These are phyloP conservation scores for Blastobotrys robertii DNA, from an alignment of 805 yeast species.

Conservation along the genomic window DNA sequence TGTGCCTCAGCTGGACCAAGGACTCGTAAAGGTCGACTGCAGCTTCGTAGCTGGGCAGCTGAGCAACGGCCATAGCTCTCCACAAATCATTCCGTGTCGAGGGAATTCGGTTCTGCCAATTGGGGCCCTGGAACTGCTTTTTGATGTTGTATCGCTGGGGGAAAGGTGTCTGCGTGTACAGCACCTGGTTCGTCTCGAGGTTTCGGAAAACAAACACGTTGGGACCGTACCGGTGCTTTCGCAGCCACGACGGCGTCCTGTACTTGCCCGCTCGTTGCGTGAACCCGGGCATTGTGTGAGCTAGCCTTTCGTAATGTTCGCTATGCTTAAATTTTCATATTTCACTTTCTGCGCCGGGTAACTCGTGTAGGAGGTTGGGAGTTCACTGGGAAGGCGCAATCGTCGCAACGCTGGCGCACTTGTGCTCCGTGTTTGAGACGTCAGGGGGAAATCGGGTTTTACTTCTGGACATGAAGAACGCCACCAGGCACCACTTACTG, in stretches of 20 bases:
- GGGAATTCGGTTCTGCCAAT: constrained; percentile 84
- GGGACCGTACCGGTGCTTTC: constrained; percentile 60
- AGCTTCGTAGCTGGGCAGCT: constrained; percentile 46
- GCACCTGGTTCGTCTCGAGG: constrained; percentile 79
- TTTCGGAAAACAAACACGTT: constrained; percentile 78
- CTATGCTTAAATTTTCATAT: too few species aligned
- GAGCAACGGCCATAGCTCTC: constrained; percentile 83
- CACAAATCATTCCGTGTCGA: constrained; percentile 75
- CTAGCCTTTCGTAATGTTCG: too few species aligned
- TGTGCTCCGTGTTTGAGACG: too few species aligned
- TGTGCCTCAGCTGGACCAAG: constrained; percentile 60
- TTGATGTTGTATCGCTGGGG: constrained; percentile 41
- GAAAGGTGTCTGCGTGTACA: constrained; percentile 76
- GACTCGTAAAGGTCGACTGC: constrained; percentile 69
- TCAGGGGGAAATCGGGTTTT: too few species aligned
- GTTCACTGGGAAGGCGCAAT: too few species aligned
- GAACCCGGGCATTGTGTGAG: constrained; percentile 3
- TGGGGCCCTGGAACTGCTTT: constrained; percentile 67
- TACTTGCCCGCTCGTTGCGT: constrained; percentile 27
- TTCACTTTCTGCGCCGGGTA: too few species aligned
- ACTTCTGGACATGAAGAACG: too few species aligned
- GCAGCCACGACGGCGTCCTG: constrained; percentile 51
- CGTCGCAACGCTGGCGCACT: too few species aligned
- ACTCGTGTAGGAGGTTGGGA: too few species aligned
- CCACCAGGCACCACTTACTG: too few species aligned